phyloP scores from a whole-genome alignment of 2,329 filamentous ascomycete genomes.

The Diaporthe sp. region DNA sequence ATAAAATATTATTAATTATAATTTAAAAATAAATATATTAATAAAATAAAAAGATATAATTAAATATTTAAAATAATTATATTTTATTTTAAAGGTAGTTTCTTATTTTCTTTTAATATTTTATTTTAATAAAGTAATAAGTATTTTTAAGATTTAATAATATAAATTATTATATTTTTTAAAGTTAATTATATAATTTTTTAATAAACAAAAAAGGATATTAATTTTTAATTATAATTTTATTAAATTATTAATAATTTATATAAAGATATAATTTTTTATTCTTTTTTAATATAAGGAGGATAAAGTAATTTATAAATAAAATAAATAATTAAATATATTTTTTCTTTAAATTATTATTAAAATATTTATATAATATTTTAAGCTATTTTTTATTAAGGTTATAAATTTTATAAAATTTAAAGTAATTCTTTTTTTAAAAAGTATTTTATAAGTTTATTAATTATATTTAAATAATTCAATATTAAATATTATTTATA shows the following conservation, averaged over 20 bases:
- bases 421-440: too few species aligned
- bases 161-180: background rate
- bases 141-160: background rate
- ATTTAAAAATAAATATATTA: too few species aligned
- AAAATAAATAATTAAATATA: background rate
- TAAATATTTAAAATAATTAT: background rate
- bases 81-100: background rate
- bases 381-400: too few species aligned
- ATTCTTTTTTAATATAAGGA: background rate
- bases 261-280: background rate
- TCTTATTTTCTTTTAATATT: background rate
- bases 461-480: too few species aligned
- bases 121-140: background rate
- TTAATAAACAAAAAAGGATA: background rate
- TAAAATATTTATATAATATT: too few species aligned
- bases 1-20: too few species aligned
- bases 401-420: too few species aligned
- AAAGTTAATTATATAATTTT: background rate
- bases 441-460: too few species aligned
- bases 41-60: too few species aligned
- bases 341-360: too few species aligned
- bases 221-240: background rate
- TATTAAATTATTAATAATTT: background rate
- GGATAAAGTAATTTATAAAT: background rate
- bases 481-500: too few species aligned